Conservation (phyloP, 345 rosid genomes). For the Streptanthus diversifolius region DNA sequence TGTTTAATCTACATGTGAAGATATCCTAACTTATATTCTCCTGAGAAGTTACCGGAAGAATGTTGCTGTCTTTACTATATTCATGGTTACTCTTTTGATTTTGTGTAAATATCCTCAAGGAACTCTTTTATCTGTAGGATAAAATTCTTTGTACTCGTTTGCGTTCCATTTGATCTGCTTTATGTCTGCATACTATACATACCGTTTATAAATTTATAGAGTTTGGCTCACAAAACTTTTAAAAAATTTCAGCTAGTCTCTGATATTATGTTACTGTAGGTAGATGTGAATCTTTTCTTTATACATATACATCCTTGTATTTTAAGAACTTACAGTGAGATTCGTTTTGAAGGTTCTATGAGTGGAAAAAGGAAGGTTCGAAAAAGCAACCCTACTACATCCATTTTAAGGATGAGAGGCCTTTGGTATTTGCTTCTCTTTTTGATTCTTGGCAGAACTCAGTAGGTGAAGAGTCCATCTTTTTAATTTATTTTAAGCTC, state of each 20-base stretch:
- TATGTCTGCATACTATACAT: not conserved
- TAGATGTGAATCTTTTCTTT: not conserved
- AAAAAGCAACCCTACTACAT: conserved; percentile 86
- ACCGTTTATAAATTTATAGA: not conserved
- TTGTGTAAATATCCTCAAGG: not conserved
- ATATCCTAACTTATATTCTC: not conserved
- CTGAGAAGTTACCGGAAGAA: not conserved
- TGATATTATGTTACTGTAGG: not conserved
- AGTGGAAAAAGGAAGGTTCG: conserved; percentile 93
- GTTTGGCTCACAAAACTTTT: not conserved
- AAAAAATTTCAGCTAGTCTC: not conserved
- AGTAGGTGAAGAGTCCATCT: conserved; percentile 44
- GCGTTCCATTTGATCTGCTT: not conserved
- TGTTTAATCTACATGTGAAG: not conserved
- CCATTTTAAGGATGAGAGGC: conserved; percentile 79
- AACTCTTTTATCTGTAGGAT: not conserved
- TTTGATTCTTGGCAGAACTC: conserved; percentile 79
- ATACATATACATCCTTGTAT: not conserved
- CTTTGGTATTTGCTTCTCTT: conserved; percentile 88
- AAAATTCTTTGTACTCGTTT: not conserved
- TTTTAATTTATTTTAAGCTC: not conserved
- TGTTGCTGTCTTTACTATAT: not conserved
- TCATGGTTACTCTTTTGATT: not conserved
- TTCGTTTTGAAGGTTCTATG: conserved; percentile 62
- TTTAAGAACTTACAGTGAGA: not conserved